A percentile compares a stretch with the other conserved stretches of the same genome.
Conservation (phyloP, 1,284 basidiomycete species). For the Rhodotorula sp. region DNA sequence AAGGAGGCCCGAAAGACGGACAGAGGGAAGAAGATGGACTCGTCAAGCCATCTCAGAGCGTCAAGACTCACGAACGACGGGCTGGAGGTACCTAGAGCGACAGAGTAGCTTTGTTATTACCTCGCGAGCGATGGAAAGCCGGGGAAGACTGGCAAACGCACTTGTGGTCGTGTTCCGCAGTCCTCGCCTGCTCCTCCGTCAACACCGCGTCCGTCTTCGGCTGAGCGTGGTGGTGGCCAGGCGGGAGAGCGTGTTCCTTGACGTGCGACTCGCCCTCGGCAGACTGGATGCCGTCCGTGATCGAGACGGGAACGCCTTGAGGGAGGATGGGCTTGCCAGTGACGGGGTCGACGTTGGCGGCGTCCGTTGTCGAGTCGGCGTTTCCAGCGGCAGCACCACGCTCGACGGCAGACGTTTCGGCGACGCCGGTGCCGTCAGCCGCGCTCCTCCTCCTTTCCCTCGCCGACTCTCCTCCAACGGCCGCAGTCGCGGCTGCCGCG, state of each 20-base stretch:
- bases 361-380: not conserved
- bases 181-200: conserved; percentile 19
- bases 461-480: no score
- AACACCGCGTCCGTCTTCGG: conserved; percentile 15
- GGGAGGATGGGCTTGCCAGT: no score
- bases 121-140: no score
- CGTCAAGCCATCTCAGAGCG: no score
- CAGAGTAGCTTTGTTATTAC: no score
- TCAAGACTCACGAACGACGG: conserved; percentile 22
- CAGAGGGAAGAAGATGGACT: not conserved
- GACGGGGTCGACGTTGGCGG: not conserved
- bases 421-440: no score
- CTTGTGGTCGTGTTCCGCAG: conserved; percentile 30
- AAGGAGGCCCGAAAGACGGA: not conserved
- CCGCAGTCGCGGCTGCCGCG: no score
- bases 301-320: not conserved
- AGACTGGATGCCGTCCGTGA: not conserved
- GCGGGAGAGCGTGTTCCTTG: conserved; percentile 7
- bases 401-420: no score
- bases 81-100: conserved; percentile 2
- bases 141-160: no score
- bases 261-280: not conserved
- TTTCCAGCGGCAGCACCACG: not conserved
- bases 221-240: conserved; percentile 2
- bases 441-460: no score